These are phyloP conservation scores for Podospora anserina DNA, from an alignment of 495 filamentous ascomycete species.

Conservation along the genomic window DNA sequence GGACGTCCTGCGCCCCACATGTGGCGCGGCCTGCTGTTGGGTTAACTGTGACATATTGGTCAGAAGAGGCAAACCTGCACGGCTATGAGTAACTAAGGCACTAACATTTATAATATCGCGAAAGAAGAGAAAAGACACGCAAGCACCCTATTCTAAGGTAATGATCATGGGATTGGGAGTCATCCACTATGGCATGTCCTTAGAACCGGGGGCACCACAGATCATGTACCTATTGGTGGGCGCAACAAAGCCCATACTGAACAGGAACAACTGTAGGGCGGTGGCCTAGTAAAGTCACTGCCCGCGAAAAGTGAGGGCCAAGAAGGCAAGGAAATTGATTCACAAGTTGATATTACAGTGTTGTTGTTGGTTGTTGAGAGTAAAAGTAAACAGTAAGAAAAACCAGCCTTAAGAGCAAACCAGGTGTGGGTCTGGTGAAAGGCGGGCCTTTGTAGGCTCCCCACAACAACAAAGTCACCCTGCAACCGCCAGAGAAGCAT, in stretches of 20 bases:
- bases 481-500: conserved; percentile 27
- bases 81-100: not conserved
- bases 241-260: not conserved
- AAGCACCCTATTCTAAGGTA: not conserved
- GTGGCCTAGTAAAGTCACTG: too few relatives aligned
- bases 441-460: too few relatives aligned
- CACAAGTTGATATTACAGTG: too few relatives aligned
- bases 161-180: not conserved
- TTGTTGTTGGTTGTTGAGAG: too few relatives aligned
- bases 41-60: too few relatives aligned
- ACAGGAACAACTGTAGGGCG: conserved; percentile 1
- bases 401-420: too few relatives aligned
- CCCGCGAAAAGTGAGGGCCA: too few relatives aligned
- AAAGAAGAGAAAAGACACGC: not conserved
- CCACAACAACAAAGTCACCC: conserved; percentile 13
- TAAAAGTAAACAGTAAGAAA: too few relatives aligned
- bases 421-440: too few relatives aligned
- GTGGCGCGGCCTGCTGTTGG: too few relatives aligned
- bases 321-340: too few relatives aligned
- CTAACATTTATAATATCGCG: not conserved
- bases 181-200: not conserved
- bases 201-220: not conserved
- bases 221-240: not conserved
- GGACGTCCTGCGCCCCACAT: too few relatives aligned
- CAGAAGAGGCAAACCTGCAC: not conserved